phyloP scores from a whole-genome alignment of 805 yeast genomes.

The Saccharomycopsis fibuligera region DNA sequence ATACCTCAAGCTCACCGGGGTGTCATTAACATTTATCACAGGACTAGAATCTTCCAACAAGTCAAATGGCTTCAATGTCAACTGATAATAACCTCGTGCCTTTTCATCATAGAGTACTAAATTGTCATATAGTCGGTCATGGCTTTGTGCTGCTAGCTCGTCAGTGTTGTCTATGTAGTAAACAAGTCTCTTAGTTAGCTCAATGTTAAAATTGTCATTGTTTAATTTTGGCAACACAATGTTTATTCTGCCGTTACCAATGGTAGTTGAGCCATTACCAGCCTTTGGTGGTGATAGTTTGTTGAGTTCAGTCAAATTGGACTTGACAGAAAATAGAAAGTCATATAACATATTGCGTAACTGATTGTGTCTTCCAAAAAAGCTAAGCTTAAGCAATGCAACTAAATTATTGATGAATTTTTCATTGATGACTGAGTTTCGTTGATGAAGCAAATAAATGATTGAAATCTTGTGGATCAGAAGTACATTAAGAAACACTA shows the following conservation, averaged over 20 bases:
- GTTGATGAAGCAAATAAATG: constrained; percentile 38
- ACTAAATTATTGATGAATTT: constrained; percentile 43
- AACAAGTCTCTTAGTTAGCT: constrained; percentile 12
- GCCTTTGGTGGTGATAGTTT: constrained; percentile 25
- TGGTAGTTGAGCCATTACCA: background rate
- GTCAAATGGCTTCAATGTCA: constrained; percentile 46
- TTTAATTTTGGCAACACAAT: constrained; percentile 18
- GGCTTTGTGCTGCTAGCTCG: constrained; percentile 20
- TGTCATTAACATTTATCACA: constrained; percentile 41
- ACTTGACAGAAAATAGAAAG: constrained; percentile 47
- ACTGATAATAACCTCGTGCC: constrained; percentile 29
- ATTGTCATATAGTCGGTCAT: constrained; percentile 21
- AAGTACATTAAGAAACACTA: constrained; percentile 47
- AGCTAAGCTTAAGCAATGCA: constrained; percentile 37
- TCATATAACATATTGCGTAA: constrained; percentile 54
- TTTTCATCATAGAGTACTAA: constrained; percentile 27
- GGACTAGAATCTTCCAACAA: constrained; percentile 53
- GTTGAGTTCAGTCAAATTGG: constrained; percentile 26
- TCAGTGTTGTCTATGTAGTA: constrained; percentile 1
- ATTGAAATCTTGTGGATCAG: constrained; percentile 50
- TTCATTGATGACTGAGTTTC: constrained; percentile 36
- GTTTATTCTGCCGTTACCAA: background rate
- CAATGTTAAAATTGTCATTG: constrained; percentile 15
- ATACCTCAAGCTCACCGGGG: constrained; percentile 45
- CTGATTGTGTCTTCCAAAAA: constrained; percentile 40